Conservation (phyloP, 2,329 filamentous ascomycete genomes). For the Rhytidhysteron rufulum region DNA sequence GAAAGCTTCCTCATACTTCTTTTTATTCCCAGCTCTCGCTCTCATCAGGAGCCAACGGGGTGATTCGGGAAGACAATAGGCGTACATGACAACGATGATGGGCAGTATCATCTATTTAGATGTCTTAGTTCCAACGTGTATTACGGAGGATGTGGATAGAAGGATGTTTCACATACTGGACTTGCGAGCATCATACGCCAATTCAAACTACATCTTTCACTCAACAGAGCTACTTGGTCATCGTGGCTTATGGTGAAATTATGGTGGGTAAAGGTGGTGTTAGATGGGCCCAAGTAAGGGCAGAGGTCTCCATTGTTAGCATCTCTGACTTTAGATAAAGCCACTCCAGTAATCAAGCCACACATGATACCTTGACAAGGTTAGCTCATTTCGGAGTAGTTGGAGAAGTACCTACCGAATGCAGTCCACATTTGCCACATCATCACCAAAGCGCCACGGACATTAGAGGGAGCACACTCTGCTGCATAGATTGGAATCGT, state of each 20-base stretch:
- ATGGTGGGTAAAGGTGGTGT: no score
- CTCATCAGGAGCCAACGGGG: conserved; percentile 19
- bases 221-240: conserved; percentile 8
- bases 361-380: conserved; percentile 29
- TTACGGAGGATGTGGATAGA: neutral
- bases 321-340: conserved; percentile 21
- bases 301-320: conserved; percentile 7
- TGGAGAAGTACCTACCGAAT: conserved; percentile 5
- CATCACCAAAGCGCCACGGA: conserved; percentile 49
- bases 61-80: conserved; percentile 28
- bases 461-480: conserved; percentile 46
- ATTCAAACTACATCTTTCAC: conserved; percentile 19
- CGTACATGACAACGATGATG: conserved; percentile 25
- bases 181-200: conserved; percentile 33
- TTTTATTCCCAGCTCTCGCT: conserved; percentile 29
- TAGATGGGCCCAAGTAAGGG: neutral
- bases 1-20: conserved; percentile 31
- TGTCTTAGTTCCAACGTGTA: neutral
- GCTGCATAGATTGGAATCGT: conserved; percentile 48
- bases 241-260: no score
- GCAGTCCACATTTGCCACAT: conserved; percentile 48
- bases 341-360: conserved; percentile 28
- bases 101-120: conserved; percentile 20
- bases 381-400: conserved; percentile 6
- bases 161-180: conserved; percentile 9